These are phyloP conservation scores for Colletotrichum sp. DNA, from an alignment of 2,329 filamentous ascomycete genomes.

Conservation along the genomic window DNA sequence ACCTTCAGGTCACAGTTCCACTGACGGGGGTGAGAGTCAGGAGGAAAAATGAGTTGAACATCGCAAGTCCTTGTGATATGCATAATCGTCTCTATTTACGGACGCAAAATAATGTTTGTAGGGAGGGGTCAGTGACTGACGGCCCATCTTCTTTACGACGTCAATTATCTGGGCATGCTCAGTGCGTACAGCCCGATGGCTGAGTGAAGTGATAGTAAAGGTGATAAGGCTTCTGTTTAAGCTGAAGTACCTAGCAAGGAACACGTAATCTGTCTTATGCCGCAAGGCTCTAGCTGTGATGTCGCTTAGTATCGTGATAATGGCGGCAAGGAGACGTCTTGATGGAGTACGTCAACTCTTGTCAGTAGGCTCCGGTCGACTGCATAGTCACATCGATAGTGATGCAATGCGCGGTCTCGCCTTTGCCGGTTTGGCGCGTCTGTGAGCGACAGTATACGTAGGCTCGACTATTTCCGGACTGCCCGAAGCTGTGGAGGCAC, in stretches of 20 bases:
- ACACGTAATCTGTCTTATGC: background rate
- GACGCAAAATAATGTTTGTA: background rate
- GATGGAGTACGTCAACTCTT: background rate
- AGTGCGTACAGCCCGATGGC: background rate
- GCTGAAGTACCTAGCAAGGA: background rate
- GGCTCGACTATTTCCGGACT: background rate
- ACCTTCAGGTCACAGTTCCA: background rate
- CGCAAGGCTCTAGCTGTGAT: background rate
- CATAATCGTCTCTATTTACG: background rate
- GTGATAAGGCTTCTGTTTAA: background rate
- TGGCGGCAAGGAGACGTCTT: background rate
- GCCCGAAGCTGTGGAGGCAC: background rate
- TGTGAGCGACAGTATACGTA: background rate
- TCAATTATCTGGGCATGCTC: background rate
- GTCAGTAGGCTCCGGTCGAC: background rate
- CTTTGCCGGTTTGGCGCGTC: background rate
- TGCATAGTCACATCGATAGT: background rate
- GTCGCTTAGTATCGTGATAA: background rate
- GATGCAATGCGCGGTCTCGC: background rate
- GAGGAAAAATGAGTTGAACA: background rate
- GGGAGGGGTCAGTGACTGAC: background rate
- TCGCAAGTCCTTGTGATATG: background rate
- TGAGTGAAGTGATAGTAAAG: background rate
- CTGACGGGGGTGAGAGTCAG: background rate
- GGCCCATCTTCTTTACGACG: background rate